Evolutionary conservation across 108 stramenopile species (phyloP).

Genomic region (Skeletonema costatum): DNA sequence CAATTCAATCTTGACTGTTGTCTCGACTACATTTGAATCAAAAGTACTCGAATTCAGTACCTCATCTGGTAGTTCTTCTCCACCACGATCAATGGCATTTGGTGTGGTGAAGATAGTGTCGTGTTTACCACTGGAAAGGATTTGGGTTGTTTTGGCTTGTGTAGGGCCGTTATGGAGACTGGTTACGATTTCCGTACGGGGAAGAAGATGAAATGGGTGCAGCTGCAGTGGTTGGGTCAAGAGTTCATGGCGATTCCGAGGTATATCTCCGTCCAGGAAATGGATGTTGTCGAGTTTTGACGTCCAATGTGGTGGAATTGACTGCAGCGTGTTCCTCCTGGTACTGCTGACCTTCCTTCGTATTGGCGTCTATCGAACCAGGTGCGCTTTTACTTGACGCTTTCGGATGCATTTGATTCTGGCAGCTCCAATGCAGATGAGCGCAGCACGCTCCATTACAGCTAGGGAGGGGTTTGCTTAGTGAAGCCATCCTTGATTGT

Average conservation of each 20-base stretch:
- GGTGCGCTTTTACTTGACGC: constrained; percentile 94
- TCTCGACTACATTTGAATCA: constrained; percentile 89
- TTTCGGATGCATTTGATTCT: constrained; percentile 91
- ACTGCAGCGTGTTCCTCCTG: constrained; percentile 93
- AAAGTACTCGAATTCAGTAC: constrained; percentile 94
- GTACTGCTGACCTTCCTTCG: constrained; percentile 82
- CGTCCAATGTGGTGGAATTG: constrained; percentile 79
- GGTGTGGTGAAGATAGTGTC: constrained; percentile 97
- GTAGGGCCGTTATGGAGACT: constrained; percentile 98
- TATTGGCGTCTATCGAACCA: constrained; percentile 92
- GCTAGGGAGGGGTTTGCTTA: constrained; percentile 60
- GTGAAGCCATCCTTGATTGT: constrained; percentile 85
- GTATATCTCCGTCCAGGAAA: constrained; percentile 88
- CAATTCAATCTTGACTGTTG: constrained; percentile 87
- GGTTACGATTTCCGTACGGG: constrained; percentile 86
- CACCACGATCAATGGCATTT: constrained; percentile 82
- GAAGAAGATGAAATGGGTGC: constrained; percentile 42
- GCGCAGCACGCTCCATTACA: constrained; percentile 72
- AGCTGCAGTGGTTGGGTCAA: neutral
- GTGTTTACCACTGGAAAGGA: constrained; percentile 94
- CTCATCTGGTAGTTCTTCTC: constrained; percentile 67
- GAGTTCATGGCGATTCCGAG: constrained; percentile 38
- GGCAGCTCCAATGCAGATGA: constrained; percentile 86
- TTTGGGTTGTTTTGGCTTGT: constrained; percentile 88
- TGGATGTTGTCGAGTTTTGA: constrained; percentile 94